Evolutionary conservation across 257 asterid species (phyloP).

Genomic region (Jacaranda mimosifolia): DNA sequence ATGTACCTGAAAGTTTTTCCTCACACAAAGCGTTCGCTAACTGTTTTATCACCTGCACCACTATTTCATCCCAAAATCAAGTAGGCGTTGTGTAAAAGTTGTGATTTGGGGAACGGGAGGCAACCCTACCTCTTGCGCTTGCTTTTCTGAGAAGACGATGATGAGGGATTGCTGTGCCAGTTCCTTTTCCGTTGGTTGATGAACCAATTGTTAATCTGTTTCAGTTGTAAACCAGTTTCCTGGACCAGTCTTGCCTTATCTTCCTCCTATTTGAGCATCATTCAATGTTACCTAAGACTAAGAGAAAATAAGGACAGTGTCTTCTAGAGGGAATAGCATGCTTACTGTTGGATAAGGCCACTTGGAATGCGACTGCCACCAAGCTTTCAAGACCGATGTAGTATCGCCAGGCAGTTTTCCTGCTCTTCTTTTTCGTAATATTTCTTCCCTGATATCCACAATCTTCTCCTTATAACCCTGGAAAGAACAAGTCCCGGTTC

Average conservation of each 20-base stretch:
- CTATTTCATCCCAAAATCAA: constrained; percentile 45
- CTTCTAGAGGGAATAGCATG: not conserved
- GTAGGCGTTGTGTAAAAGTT: not conserved
- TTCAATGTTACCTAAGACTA: not conserved
- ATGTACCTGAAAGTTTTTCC: constrained; percentile 21
- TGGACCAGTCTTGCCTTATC: constrained; percentile 88
- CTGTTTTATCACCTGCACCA: constrained; percentile 63
- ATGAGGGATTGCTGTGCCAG: constrained; percentile 91
- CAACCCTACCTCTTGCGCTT: constrained; percentile 77
- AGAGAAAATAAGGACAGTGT: not conserved
- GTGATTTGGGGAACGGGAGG: not conserved
- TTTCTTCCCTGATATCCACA: constrained; percentile 78
- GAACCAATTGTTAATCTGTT: constrained; percentile 95
- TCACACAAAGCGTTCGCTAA: constrained; percentile 41
- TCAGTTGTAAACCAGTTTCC: constrained; percentile 92
- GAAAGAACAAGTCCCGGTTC: not conserved
- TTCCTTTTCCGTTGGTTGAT: constrained; percentile 95
- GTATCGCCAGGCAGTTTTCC: constrained; percentile 85
- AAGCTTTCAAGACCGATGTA: constrained; percentile 74
- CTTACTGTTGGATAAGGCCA: constrained; percentile 91
- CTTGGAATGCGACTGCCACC: constrained; percentile 86
- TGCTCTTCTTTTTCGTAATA: constrained; percentile 76
- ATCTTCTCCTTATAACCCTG: constrained; percentile 82
- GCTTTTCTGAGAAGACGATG: constrained; percentile 86
- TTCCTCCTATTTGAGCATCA: constrained; percentile 68